Evolutionary conservation across 441 rosid species (phyloP), one percentile per base, ranked within the genome.

Genomic region (Erodium trifolium): DNA sequence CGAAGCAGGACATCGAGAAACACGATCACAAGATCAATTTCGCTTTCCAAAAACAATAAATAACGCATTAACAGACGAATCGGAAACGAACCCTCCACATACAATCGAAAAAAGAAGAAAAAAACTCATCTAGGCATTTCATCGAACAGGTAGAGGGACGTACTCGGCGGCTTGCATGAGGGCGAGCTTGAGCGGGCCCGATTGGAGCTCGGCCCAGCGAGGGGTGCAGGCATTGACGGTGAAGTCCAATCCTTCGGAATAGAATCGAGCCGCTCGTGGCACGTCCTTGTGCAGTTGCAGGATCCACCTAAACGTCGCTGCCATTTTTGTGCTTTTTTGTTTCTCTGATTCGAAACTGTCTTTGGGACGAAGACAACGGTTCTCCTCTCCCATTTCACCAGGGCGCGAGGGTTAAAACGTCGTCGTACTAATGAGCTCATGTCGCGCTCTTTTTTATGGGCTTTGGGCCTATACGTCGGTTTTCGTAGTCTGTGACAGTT

Each of bases 281-380:
- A 94, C 97, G 75, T 94, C 97, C 78, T 69, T 92, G 81, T 94
- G 97, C 0, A 94, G 88, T 81, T 88, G 97, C 78, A 94, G 79
- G 17, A 94, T 72, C 98, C 97, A 92, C 79, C 93, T 76, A 77
- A 91, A 88, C 71, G 96, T 79, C 51, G 84, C 86, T 74, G 86
- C 85, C 68, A 49, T 71, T 34, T 79, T 60, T 16, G 39, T n/a
- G 17, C 0, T 57, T 13, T 66, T 4, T n/a, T 11, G 6, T 34
- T 51, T 39, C 45, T 39, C 45, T 39, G 45, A 0, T 39, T 39
- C 45, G 3, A 39, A 39, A 39, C 3, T 39, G 45, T 2, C 45
- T 39, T 4, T 1, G 10, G 8, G 8, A 5, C 45, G 11, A 9
- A 39, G 45, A 39, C 45, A 39, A 39, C 45, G 45, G 4, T 12